Evolutionary conservation across 768 basidiomycete genomes (phyloP), one percentile per base, ranked within the genome.

Genomic region (Auriculariales sp.): DNA sequence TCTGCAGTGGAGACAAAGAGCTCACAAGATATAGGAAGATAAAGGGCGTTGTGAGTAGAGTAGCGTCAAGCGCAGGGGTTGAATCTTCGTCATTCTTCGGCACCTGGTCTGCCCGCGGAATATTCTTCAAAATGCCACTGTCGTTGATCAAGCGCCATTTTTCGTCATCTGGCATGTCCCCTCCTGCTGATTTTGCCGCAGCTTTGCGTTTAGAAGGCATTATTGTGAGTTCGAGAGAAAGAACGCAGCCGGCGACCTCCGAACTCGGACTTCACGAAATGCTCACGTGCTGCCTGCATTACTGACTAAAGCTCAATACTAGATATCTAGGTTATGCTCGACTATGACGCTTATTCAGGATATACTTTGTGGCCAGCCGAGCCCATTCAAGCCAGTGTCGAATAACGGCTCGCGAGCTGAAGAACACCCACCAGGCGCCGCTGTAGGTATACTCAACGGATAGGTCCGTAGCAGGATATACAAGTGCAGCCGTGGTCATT

Each of bases 131-230:
- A 14, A 68, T 55, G 15, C 82, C 83, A 12, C 77, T 72, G 53
- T 85, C 69, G 9, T 76, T 73, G 55, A 88, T 73, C 31, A 89
- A 62, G 11, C 84, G 75, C 83, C 80, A 81, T 70, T 88, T 77
- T 60, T 89, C 86, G 1, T 81, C 77, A 58, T 84, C 78, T 3
- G 83, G 60, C 31, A 89, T 57, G 49, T 46, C 49, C 52, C 55
- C 52, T 28, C 25, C 25, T 12, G 32, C 44, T 45, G 56, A 29
- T 51, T 42, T 48, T 47, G 29, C 35, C 52, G 56, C 39, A 45
- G 15, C 25, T 47, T 53, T 24, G 39, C 39, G 39, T 22, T n/a
- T n/a, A n/a, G n/a, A n/a, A n/a, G n/a, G n/a, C n/a, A n/a, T n/a
- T n/a, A n/a, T n/a, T n/a, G n/a, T n/a, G n/a, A n/a, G n/a, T n/a